A percentile compares a stretch with the other conserved stretches of the same genome.
Conservation (phyloP, 2,329 filamentous ascomycete species). For the Laburnicola sp. region DNA sequence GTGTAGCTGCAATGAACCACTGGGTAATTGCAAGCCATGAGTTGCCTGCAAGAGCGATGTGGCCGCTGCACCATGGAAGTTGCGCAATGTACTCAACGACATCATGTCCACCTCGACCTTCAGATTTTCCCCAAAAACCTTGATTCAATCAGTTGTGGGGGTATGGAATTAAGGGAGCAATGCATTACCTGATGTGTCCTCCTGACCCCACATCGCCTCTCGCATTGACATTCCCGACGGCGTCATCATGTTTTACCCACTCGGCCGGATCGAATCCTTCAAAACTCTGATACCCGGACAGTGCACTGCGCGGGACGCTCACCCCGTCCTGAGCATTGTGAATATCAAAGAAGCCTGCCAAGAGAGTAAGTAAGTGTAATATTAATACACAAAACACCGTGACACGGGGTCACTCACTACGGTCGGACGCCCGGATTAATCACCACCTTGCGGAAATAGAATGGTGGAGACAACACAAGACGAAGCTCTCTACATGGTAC, state of each 20-base stretch:
- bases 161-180: no score
- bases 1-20: constrained; percentile 48
- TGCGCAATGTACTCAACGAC: constrained; percentile 49
- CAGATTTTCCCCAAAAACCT: constrained; percentile 25
- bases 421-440: no score
- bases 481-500: no score
- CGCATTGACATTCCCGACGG: not conserved
- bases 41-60: constrained; percentile 51
- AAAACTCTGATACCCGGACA: constrained; percentile 8
- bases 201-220: not conserved
- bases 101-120: constrained; percentile 51
- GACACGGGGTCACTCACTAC: no score
- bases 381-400: no score
- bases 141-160: no score
- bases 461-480: no score
- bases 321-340: no score
- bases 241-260: not conserved
- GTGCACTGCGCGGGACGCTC: constrained; percentile 31
- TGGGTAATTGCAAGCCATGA: constrained; percentile 50
- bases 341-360: no score
- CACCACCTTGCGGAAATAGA: no score
- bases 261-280: not conserved
- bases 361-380: no score
- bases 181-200: not conserved
- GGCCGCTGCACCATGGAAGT: constrained; percentile 52